Conservation (phyloP, 2,329 filamentous ascomycete genomes). For the Claviceps arundinis region DNA sequence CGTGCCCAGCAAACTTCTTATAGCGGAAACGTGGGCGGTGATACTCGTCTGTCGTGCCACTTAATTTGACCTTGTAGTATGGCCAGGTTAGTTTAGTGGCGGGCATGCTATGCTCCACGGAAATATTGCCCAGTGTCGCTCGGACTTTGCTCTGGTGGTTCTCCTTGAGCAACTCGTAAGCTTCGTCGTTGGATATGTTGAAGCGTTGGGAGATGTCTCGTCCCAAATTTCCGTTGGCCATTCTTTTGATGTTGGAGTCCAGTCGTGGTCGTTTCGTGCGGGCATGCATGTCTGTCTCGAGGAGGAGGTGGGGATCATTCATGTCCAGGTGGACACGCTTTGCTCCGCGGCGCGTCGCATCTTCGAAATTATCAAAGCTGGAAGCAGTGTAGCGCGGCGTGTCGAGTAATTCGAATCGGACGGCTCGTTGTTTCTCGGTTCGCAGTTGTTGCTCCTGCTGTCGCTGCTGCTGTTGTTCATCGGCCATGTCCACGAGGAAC, state of each 20-base stretch:
- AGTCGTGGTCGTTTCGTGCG: constrained; percentile 45
- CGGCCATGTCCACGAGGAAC: constrained; percentile 36
- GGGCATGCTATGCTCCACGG: constrained; percentile 89
- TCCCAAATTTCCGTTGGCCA: constrained; percentile 54
- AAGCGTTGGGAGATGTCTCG: constrained; percentile 70
- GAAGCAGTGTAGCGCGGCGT: constrained; percentile 50
- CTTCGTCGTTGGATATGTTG: constrained; percentile 92
- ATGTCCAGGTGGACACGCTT: constrained; percentile 74
- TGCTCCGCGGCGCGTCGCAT: constrained; percentile 56
- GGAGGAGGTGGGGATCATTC: constrained; percentile 74
- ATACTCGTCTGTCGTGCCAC: constrained; percentile 63
- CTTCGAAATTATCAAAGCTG: constrained; percentile 69
- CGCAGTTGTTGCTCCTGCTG: constrained; percentile 15
- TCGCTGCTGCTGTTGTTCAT: constrained; percentile 23
- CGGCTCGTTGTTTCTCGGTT: constrained; percentile 54
- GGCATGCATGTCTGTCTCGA: constrained; percentile 61
- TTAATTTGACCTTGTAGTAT: constrained; percentile 82
- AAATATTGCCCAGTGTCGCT: constrained; percentile 77
- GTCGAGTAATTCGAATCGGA: constrained; percentile 45
- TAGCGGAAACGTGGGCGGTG: constrained; percentile 71
- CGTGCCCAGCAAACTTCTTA: constrained; percentile 50
- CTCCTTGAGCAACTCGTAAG: constrained; percentile 90
- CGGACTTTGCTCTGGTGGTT: constrained; percentile 95
- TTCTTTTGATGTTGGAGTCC: constrained; percentile 48
- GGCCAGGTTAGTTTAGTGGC: constrained; percentile 87